phyloP scores from a whole-genome alignment of 2,329 filamentous ascomycete species.

The Nakataea oryzae region DNA sequence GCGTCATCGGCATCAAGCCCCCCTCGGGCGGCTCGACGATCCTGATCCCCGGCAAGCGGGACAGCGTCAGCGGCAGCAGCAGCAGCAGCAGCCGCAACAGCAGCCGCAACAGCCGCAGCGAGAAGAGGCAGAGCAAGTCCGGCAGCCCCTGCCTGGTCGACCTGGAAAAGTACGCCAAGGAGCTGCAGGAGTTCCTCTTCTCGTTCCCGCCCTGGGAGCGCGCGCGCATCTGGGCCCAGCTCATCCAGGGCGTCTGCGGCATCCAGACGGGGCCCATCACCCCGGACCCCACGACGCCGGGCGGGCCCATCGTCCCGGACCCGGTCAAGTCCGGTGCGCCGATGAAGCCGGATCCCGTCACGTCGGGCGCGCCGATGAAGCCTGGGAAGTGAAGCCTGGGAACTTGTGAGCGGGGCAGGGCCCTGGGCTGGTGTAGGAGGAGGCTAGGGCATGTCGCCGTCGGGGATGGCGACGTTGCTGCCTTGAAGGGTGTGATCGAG shows the following conservation, averaged over 20 bases:
- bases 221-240: not conserved
- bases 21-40: not conserved
- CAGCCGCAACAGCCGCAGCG: not conserved
- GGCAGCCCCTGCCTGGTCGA: not conserved
- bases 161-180: not conserved
- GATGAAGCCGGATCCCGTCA: conserved; percentile 9
- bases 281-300: conserved; percentile 14
- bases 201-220: not conserved
- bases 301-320: conserved; percentile 10
- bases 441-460: no score
- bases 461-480: not conserved
- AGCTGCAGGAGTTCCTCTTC: not conserved
- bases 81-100: not conserved
- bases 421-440: no score
- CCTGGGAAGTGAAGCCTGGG: conserved; percentile 2
- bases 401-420: not conserved
- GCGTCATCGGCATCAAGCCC: not conserved
- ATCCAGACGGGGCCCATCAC: conserved; percentile 9
- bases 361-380: not conserved
- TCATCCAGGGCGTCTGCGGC: conserved; percentile 3
- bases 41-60: not conserved
- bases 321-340: conserved; percentile 5
- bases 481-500: not conserved
- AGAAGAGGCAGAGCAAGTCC: not conserved
- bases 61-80: no score